A percentile compares a stretch with the other conserved stretches of the same genome.
phyloP scores from a whole-genome alignment of 176 grass and related monocot species.

The Carex cristatella region DNA sequence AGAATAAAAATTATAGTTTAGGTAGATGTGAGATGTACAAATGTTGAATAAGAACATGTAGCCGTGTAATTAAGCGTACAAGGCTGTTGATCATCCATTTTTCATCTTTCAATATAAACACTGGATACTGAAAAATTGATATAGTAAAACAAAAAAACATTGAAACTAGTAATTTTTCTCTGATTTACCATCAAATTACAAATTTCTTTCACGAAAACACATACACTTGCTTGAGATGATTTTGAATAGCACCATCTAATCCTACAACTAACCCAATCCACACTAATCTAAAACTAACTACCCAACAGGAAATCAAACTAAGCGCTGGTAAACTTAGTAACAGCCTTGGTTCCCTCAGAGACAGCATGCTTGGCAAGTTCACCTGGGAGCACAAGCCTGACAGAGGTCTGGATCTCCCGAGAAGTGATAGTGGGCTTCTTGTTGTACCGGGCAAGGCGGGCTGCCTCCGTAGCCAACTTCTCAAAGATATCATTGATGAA shows the following conservation, averaged over 20 bases:
- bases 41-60: too few species aligned
- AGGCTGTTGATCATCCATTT: too few species aligned
- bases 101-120: too few species aligned
- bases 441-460: neutral
- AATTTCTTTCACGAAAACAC: neutral
- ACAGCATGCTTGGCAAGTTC: conserved; percentile 22
- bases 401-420: conserved; percentile 17
- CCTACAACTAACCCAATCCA: neutral
- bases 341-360: conserved; percentile 17
- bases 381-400: conserved; percentile 4
- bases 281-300: neutral
- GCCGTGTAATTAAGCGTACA: too few species aligned
- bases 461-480: conserved; percentile 2
- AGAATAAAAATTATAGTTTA: too few species aligned
- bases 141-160: neutral
- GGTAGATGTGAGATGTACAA: too few species aligned
- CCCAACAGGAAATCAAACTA: neutral
- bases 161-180: neutral
- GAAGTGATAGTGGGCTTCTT: conserved; percentile 14
- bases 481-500: conserved; percentile 19
- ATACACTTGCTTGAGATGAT: neutral
- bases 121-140: too few species aligned
- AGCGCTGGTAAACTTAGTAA: conserved; percentile 15
- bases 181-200: conserved; percentile 3
- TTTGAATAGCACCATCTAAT: neutral